Evolutionary conservation across 176 grass and related monocot species (phyloP).

Genomic region (Cenchrus purpureus): DNA sequence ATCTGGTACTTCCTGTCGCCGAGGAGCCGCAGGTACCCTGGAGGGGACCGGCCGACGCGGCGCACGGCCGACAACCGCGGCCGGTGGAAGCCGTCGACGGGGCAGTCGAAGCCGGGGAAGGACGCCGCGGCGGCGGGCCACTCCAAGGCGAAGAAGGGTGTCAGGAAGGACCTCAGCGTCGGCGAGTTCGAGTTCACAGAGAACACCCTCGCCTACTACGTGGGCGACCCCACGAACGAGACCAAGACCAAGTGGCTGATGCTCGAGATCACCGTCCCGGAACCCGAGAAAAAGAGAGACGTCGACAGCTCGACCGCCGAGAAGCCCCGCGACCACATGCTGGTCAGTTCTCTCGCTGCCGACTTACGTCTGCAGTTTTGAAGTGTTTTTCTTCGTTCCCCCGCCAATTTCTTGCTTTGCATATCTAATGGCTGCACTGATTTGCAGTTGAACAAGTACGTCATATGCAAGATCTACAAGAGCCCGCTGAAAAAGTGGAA

Average conservation of each 20-base stretch:
- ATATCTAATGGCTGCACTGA: background rate
- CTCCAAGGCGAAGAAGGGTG: background rate
- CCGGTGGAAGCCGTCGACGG: slow-evolving; percentile 48
- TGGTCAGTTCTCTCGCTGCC: background rate
- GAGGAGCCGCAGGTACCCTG: slow-evolving; percentile 37
- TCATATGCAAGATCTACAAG: slow-evolving; percentile 34
- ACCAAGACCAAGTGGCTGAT: slow-evolving; percentile 52
- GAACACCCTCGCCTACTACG: slow-evolving; percentile 31
- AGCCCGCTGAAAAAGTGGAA: slow-evolving; percentile 8
- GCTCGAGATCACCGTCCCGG: slow-evolving; percentile 34
- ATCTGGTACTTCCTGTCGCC: slow-evolving; percentile 50
- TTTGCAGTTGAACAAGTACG: slow-evolving; percentile 42
- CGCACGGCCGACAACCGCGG: slow-evolving; percentile 33
- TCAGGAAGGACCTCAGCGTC: background rate
- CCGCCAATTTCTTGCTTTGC: background rate
- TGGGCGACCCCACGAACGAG: slow-evolving; percentile 16
- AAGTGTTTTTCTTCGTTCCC: background rate
- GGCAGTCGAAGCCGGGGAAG: background rate
- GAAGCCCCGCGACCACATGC: background rate
- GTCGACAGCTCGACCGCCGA: background rate
- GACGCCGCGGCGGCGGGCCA: background rate
- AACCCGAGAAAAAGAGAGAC: background rate
- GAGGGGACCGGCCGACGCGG: slow-evolving; percentile 27
- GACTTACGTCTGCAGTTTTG: background rate
- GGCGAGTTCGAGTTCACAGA: background rate